Evolutionary conservation across 2,329 filamentous ascomycete species (phyloP), one percentile per base, ranked within the genome.

Genomic region (Polytolypa hystricis): DNA sequence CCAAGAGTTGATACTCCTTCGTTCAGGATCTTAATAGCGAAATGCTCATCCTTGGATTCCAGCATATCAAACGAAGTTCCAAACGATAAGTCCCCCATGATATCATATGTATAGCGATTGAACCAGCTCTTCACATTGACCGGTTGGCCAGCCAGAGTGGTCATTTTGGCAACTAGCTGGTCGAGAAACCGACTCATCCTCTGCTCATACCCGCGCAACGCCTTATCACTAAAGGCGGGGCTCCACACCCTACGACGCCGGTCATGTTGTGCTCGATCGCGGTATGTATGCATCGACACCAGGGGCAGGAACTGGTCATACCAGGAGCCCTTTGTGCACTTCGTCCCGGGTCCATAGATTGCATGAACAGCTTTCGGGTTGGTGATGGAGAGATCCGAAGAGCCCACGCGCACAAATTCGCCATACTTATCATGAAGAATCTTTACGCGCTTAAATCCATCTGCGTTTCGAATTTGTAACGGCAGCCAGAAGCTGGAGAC

Each of bases 51-150:
- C 4, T 51, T 54, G 18, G 54, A 53, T 1, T 48, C 56, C 7
- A 69, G 49, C 2, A 60, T 52, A 64, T 54, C 2, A 55, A 59
- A 50, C 31, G 63, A 48, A 35, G 57, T 51, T 4, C 60, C 63
- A 44, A 68, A 68, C 1, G 61, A 61, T 20, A 69, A 47, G 6
- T 55, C 54, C 4, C 64, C 61, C 58, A 67, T 66, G 16, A 65
- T 53, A 44, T 67, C 64, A 46, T 64, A 68, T 14, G 49, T 55
- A 45, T 60, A 68, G 21, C 61, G 54, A 17, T 56, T 59, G 41
- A 65, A 61, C 46, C 56, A 64, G 31, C 61, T 54, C 1, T 54
- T 47, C 20, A 65, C 48, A 31, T 64, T 52, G 7, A 69, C 41
- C 1, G 53, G 43, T 37, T 50, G 33, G 37, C 53, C 45, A 4